Evolutionary conservation across 176 grass and related monocot genomes (phyloP).

Genomic region (Alloteropsis semialata): DNA sequence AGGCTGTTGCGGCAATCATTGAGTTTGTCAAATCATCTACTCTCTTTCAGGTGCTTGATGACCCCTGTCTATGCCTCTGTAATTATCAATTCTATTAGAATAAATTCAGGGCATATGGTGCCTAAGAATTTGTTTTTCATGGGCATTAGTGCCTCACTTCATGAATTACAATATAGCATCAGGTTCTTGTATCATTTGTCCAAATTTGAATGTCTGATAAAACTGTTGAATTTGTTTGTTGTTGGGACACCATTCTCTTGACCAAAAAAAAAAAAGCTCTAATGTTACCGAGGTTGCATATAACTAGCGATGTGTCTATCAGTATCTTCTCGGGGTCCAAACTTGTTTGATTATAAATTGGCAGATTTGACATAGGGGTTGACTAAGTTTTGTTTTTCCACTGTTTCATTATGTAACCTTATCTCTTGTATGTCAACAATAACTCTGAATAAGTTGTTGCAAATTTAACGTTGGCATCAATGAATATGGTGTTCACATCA

Average conservation of each 20-base stretch:
- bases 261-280: neutral
- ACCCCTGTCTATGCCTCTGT: neutral
- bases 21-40: conserved; percentile 77
- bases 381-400: neutral
- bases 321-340: neutral
- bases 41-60: conserved; percentile 65
- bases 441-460: neutral
- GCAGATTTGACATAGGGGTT: neutral
- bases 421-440: neutral
- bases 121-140: neutral
- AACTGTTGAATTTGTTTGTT: neutral
- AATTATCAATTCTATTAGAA: neutral
- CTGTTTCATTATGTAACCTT: neutral
- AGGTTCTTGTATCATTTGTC: neutral
- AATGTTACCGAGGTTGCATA: neutral
- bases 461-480: neutral
- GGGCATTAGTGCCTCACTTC: neutral
- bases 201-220: neutral
- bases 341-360: neutral
- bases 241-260: neutral
- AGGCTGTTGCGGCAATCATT: conserved; percentile 62
- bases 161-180: neutral
- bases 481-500: neutral
- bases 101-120: neutral
- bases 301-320: neutral